These are phyloP conservation scores for Sphenostylis stenocarpa DNA, from an alignment of 306 rosid genomes.

Conservation along the genomic window DNA sequence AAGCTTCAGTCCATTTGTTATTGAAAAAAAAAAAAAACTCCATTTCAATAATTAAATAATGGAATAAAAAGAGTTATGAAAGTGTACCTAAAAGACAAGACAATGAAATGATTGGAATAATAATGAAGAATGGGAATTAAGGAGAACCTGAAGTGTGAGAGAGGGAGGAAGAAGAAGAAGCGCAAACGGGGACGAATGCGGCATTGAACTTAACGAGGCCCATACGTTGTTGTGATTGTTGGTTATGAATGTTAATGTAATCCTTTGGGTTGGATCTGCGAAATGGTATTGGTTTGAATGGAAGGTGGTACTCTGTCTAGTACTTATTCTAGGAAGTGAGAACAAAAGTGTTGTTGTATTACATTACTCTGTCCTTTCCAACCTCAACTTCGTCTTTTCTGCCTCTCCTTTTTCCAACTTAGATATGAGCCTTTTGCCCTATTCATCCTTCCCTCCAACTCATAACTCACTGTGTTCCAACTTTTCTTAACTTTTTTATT, in stretches of 20 bases:
- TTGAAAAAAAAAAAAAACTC: not conserved
- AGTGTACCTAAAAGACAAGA: no score
- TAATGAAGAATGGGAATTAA: not conserved
- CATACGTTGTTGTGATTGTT: slow-evolving; percentile 30
- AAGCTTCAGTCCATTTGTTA: not conserved
- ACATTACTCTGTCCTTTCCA: not conserved
- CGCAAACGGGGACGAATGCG: slow-evolving; percentile 27
- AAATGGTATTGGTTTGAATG: not conserved
- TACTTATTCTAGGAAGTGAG: not conserved
- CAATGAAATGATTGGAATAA: no score
- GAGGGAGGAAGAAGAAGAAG: slow-evolving; percentile 35
- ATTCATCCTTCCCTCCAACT: not conserved
- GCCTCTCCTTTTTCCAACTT: not conserved
- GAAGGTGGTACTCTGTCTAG: not conserved
- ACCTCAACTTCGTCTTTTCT: not conserved
- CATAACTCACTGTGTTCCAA: not conserved
- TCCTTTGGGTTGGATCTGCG: not conserved
- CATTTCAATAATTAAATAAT: not conserved
- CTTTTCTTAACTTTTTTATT: not conserved
- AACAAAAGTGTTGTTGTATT: not conserved
- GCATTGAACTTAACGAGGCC: slow-evolving; percentile 38
- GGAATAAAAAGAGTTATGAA: not conserved
- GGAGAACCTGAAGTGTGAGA: slow-evolving; percentile 47
- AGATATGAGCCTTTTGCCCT: not conserved
- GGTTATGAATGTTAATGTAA: not conserved